Base-by-base conservation (phyloP, 2,329 filamentous ascomycete species). In the Talaromyces marneffei region DNA sequence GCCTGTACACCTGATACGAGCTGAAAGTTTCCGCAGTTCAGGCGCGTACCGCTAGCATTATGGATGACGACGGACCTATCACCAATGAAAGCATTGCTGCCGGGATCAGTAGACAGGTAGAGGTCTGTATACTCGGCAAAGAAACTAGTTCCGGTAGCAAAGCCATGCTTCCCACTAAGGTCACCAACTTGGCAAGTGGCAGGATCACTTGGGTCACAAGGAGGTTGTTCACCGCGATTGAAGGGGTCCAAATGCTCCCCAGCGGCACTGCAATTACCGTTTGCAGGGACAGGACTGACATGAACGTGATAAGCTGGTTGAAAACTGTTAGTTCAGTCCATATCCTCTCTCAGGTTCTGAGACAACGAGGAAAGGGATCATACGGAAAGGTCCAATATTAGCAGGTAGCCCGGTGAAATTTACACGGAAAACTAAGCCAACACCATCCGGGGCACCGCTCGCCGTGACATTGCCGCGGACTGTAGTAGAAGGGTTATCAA, bases 101-200 rank as follows among this genome's bases (percentile, higher is more conserved):
- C 71, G 0, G 72, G 68, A 35, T 69, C 66, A 48, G 78, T 80
- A 31, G 82, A 79, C 39, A 81, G 64, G 72, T 79, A 86, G 39
- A 72, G 68, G 64, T 85, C 83, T 40, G 72, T 66, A 65, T 83
- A 80, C 50, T 65, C 64, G 40, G 64, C 64, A 18, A 67, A 66
- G 66, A 73, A 78, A 25, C 59, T 58, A 46, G 68, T 62, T 39
- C 62, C 61, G 68, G 89, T 82, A 63, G 80, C 56, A 55, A 3
- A 80, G 64, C 88, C 88, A 68, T 88, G 79, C 78, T 93, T 93
- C 70, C 90, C 90, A 67, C 84, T 83, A 60, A 92, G 79, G 72
- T 93, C 90, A 65, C 90, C 90, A 10, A 90, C 84, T 75, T 93
- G 85, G 78, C 90, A 94, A 9, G 84, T 86, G 64, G 83, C 74